Percentiles rank a stretch among this genome's conserved stretches.
phyloP scores from a whole-genome alignment of 2,329 filamentous ascomycete genomes.

The Fusarium pseudonygamai region DNA sequence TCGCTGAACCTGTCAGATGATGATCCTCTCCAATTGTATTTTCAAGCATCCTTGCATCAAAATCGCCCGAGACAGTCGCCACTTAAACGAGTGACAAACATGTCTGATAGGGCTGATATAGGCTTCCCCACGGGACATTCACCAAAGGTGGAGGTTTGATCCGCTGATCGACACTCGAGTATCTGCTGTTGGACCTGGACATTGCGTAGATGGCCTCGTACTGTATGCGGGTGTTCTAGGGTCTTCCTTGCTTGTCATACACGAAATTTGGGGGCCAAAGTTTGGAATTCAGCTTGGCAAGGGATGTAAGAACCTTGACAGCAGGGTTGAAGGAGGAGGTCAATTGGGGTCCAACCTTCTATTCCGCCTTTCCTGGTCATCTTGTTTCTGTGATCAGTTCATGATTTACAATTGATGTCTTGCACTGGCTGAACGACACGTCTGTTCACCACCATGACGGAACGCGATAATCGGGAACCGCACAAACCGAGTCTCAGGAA shows the following conservation, averaged over 20 bases:
- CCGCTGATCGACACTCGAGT: background rate
- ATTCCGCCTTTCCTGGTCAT: background rate
- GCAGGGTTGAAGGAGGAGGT: background rate
- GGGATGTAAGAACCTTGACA: background rate
- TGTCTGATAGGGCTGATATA: conserved; percentile 1
- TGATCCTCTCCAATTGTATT: background rate
- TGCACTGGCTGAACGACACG: background rate
- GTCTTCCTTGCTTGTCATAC: conserved; percentile 12
- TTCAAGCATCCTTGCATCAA: background rate
- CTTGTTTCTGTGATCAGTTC: background rate
- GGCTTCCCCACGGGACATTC: conserved; percentile 3
- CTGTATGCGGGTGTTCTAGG: background rate
- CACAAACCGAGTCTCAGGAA: background rate
- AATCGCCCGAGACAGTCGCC: background rate
- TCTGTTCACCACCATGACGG: background rate
- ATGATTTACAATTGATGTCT: background rate
- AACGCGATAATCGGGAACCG: background rate
- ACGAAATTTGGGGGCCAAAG: background rate
- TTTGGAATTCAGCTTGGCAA: background rate
- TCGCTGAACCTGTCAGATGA: background rate
- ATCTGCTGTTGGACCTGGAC: background rate
- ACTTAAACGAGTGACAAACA: background rate
- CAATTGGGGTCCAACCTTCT: background rate
- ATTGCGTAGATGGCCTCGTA: background rate
- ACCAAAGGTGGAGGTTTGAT: background rate